phyloP scores from a whole-genome alignment of 306 rosid species.

The Datisca glomerata region DNA sequence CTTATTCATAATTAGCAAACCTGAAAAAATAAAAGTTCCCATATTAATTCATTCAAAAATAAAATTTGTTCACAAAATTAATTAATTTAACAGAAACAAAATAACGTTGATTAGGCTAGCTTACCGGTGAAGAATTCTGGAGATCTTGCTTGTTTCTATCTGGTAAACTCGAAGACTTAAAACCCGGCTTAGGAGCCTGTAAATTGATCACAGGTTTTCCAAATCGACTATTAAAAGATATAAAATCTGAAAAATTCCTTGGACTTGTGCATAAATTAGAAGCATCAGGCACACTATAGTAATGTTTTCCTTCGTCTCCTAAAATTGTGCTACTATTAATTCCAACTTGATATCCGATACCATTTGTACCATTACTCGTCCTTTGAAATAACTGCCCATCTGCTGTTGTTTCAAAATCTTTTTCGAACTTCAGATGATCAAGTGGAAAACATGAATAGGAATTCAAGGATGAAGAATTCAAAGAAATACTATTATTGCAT shows the following conservation, averaged over 20 bases:
- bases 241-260: slow-evolving; percentile 50
- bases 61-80: no score
- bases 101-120: no score
- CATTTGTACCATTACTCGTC: neutral
- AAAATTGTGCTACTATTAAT: neutral
- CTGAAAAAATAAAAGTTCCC: no score
- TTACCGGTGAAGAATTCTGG: slow-evolving; percentile 39
- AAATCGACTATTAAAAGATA: slow-evolving; percentile 41
- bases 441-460: slow-evolving; percentile 23
- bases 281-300: slow-evolving; percentile 28
- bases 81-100: no score
- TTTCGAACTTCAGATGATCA: no score
- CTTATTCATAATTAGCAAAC: no score
- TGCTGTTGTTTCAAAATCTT: slow-evolving; percentile 10
- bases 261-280: slow-evolving; percentile 25
- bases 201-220: slow-evolving; percentile 39
- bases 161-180: slow-evolving; percentile 28
- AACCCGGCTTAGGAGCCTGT: slow-evolving; percentile 29
- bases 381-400: neutral
- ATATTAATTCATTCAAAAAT: no score
- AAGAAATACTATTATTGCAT: slow-evolving; percentile 17
- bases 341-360: slow-evolving; percentile 29
- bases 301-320: slow-evolving; percentile 19
- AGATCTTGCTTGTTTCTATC: slow-evolving; percentile 46
- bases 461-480: slow-evolving; percentile 26